Percentiles rank a stretch among this genome's conserved stretches.
phyloP scores from a whole-genome alignment of 441 rosid genomes.

The Viola pubescens region DNA sequence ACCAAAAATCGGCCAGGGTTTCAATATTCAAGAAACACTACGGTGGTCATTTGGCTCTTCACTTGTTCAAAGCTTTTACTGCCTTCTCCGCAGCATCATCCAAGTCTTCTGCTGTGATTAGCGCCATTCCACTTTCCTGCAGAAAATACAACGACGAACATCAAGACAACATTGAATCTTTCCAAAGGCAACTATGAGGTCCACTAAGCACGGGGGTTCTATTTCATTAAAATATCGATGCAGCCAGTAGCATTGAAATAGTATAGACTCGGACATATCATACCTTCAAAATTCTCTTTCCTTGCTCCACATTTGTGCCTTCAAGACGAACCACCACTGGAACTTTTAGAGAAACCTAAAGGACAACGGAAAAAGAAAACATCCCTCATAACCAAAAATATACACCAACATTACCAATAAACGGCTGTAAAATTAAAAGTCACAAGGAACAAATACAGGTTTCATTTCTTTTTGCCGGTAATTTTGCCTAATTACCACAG shows the following conservation, averaged over 20 bases:
- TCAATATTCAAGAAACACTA: conserved; percentile 1
- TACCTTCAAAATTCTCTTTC: conserved; percentile 92
- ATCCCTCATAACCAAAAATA: background rate
- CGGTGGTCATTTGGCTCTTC: conserved; percentile 15
- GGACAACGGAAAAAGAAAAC: background rate
- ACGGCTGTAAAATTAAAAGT: background rate
- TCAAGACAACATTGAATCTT: too few relatives aligned
- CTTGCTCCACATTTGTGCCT: conserved; percentile 97
- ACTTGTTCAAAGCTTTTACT: conserved; percentile 52
- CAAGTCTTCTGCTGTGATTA: conserved; percentile 86
- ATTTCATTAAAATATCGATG: too few relatives aligned
- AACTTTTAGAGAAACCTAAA: conserved; percentile 79
- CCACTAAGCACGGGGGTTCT: too few relatives aligned
- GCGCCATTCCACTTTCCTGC: conserved; percentile 89
- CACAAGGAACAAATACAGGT: background rate
- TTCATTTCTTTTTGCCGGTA: background rate
- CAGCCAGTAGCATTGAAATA: too few relatives aligned
- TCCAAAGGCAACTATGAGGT: too few relatives aligned
- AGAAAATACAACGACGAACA: background rate
- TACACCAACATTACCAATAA: background rate
- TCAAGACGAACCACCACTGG: conserved; percentile 97
- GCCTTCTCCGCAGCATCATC: conserved; percentile 98
- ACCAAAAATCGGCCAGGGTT: conserved; percentile 14
- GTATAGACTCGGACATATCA: background rate
- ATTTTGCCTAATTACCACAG: too few relatives aligned